A percentile compares a stretch with the other conserved stretches of the same genome.
Conservation (phyloP, 495 filamentous ascomycete genomes). For the Aspergillus conjunctus region DNA sequence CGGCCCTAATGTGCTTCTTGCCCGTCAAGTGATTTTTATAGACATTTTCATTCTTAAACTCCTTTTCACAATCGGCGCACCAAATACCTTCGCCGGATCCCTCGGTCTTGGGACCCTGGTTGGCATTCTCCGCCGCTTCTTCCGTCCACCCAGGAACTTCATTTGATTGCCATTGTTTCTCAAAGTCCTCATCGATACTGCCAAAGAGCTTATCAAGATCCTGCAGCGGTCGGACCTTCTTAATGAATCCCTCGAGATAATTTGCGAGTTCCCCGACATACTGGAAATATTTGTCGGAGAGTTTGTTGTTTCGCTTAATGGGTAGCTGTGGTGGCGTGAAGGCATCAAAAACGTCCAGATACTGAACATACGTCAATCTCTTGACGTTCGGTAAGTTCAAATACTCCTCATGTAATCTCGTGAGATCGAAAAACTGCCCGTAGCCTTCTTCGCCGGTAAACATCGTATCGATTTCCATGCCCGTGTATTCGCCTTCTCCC, state of each 20-base stretch:
- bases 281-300: slow-evolving; percentile 86
- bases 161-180: slow-evolving; percentile 76
- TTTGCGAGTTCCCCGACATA: slow-evolving; percentile 78
- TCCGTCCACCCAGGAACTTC: slow-evolving; percentile 78
- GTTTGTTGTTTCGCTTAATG: slow-evolving; percentile 77
- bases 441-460: slow-evolving; percentile 95
- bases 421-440: slow-evolving; percentile 88
- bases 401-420: slow-evolving; percentile 78
- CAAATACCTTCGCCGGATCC: slow-evolving; percentile 74
- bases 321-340: slow-evolving; percentile 72
- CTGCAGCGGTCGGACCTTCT: slow-evolving; percentile 76
- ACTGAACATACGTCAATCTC: slow-evolving; percentile 85
- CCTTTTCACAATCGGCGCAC: slow-evolving; percentile 89
- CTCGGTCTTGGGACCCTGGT: slow-evolving; percentile 51
- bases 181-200: slow-evolving; percentile 78
- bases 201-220: slow-evolving; percentile 77
- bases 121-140: slow-evolving; percentile 50
- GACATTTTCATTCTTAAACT: slow-evolving; percentile 94
- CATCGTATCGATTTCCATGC: slow-evolving; percentile 78
- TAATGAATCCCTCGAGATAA: slow-evolving; percentile 86
- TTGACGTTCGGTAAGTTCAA: slow-evolving; percentile 85
- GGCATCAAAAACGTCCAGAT: slow-evolving; percentile 82
- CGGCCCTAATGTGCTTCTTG: slow-evolving; percentile 88
- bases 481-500: slow-evolving; percentile 62
- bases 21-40: slow-evolving; percentile 86